Percentiles rank a stretch among this genome's conserved stretches.
Conservation (phyloP, 2,329 filamentous ascomycete genomes). For the Dothiorella sarmentorum region DNA sequence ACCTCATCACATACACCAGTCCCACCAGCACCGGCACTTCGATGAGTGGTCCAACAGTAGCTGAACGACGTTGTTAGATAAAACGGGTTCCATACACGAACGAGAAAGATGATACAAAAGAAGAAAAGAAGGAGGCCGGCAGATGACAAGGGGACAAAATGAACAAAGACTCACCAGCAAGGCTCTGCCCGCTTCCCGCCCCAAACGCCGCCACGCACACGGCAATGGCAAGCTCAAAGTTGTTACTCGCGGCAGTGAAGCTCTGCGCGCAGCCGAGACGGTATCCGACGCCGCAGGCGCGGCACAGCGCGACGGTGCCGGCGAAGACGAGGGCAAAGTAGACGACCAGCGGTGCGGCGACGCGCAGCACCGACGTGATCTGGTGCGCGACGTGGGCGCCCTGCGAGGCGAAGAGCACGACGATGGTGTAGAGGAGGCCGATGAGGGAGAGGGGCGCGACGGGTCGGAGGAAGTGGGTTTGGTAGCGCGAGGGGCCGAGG, state of each 20-base stretch:
- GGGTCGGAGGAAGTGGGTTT: slow-evolving; percentile 65
- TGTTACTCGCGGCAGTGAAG: slow-evolving; percentile 88
- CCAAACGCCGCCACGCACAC: slow-evolving; percentile 82
- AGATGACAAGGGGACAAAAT: slow-evolving; percentile 55
- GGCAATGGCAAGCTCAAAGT: slow-evolving; percentile 88
- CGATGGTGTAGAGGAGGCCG: slow-evolving; percentile 80
- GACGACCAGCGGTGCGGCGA: slow-evolving; percentile 74
- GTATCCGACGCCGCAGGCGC: slow-evolving; percentile 71
- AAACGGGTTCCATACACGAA: too few species aligned
- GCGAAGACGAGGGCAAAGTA: slow-evolving; percentile 79
- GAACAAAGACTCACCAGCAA: slow-evolving; percentile 63
- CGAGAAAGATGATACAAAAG: too few species aligned
- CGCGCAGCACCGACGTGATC: slow-evolving; percentile 76
- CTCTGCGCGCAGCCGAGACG: slow-evolving; percentile 70
- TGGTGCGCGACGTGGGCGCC: slow-evolving; percentile 74
- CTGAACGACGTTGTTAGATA: not conserved
- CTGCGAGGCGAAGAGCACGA: slow-evolving; percentile 81
- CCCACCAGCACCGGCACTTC: slow-evolving; percentile 79
- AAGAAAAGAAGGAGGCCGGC: slow-evolving; percentile 40
- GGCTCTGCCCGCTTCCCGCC: slow-evolving; percentile 52
- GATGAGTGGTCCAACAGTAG: slow-evolving; percentile 77
- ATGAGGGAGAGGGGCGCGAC: slow-evolving; percentile 73
- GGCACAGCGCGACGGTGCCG: slow-evolving; percentile 59
- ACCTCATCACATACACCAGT: slow-evolving; percentile 71
- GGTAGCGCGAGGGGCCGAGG: slow-evolving; percentile 60